phyloP scores from a whole-genome alignment of 2,329 filamentous ascomycete genomes.

The Paraphoma sp. region DNA sequence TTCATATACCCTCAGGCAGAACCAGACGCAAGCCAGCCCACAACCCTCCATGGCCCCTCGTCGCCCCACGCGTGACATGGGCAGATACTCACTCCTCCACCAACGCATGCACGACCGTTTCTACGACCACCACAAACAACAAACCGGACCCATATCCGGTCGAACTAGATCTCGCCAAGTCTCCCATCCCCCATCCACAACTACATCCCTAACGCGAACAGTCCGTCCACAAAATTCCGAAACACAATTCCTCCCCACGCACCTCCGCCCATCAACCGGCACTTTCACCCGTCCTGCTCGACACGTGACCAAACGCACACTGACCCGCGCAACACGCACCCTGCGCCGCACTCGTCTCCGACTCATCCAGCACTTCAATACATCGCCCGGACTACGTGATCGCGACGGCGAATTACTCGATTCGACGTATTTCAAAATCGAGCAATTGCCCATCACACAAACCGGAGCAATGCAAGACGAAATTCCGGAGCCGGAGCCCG shows the following conservation, averaged over 20 bases:
- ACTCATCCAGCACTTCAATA: background rate
- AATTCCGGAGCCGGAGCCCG: too few species aligned
- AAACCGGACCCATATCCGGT: background rate
- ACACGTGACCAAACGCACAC: background rate
- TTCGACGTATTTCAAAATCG: background rate
- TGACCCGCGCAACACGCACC: background rate
- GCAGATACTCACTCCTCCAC: background rate
- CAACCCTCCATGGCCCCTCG: background rate
- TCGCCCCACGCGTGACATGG: background rate
- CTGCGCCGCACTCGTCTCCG: background rate
- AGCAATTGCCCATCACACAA: background rate
- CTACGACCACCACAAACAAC: background rate
- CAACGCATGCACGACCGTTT: background rate
- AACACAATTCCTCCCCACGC: too few species aligned
- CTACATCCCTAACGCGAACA: too few species aligned
- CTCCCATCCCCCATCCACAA: background rate
- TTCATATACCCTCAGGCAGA: slow-evolving; percentile 75
- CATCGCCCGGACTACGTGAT: background rate
- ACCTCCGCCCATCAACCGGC: too few species aligned
- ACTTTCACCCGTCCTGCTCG: too few species aligned
- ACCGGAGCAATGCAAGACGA: too few species aligned
- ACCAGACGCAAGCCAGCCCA: slow-evolving; percentile 8
- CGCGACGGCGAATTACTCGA: background rate
- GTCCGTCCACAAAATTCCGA: too few species aligned
- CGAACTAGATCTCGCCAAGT: background rate